Conservation (phyloP, 2,329 filamentous ascomycete species). For the Paecilomyces dactylethromorphus region DNA sequence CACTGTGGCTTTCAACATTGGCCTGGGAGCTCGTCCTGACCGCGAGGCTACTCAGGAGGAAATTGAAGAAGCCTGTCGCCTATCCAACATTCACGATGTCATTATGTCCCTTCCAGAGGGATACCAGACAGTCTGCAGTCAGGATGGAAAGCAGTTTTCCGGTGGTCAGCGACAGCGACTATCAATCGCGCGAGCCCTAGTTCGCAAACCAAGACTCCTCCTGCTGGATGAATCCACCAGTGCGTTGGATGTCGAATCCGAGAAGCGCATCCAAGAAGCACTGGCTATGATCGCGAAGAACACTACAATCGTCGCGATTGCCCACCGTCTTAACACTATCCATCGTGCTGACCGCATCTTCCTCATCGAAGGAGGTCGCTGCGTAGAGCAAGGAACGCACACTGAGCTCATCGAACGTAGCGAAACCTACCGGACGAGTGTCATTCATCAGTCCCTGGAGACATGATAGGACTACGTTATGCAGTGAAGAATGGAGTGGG, state of each 20-base stretch:
- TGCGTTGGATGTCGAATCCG: conserved; percentile 50
- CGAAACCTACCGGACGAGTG: conserved; percentile 46
- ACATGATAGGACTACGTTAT: conserved; percentile 6
- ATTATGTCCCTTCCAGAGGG: conserved; percentile 57
- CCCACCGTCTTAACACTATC: conserved; percentile 36
- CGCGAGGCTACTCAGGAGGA: conserved; percentile 52
- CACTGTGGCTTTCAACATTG: conserved; percentile 42
- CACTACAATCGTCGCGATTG: conserved; percentile 36
- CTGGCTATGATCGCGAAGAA: conserved; percentile 24
- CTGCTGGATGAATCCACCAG: conserved; percentile 58
- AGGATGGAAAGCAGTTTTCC: conserved; percentile 48
- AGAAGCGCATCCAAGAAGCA: conserved; percentile 41
- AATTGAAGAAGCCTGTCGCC: conserved; percentile 58
- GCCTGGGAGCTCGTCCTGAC: conserved; percentile 44
- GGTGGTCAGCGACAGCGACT: conserved; percentile 56
- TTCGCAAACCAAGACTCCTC: conserved; percentile 48
- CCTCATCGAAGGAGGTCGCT: conserved; percentile 42
- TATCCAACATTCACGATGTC: conserved; percentile 65
- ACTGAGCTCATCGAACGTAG: conserved; percentile 42
- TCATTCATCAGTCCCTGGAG: conserved; percentile 42
- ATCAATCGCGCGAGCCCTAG: conserved; percentile 52
- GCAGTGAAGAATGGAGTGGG: not conserved
- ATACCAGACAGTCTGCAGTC: conserved; percentile 56
- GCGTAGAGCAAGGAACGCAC: conserved; percentile 45
- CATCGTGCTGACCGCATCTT: conserved; percentile 74